Evolutionary conservation across 2,329 filamentous ascomycete species (phyloP), one percentile per base, ranked within the genome.

Genomic region (Chalara sp.): DNA sequence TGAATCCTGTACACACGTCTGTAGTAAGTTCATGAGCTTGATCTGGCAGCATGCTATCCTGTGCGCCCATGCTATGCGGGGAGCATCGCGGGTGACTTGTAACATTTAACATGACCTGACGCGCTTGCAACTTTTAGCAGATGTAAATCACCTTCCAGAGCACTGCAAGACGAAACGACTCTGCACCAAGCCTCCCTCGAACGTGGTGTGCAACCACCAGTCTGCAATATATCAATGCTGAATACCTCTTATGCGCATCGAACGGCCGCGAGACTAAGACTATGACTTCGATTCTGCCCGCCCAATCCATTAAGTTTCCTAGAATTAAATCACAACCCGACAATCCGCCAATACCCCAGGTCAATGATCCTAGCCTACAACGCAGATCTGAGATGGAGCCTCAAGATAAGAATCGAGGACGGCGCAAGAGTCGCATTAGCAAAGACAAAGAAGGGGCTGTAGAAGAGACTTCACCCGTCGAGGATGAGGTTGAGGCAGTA

Each of bases 241-340:
- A 21, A 21, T 43, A 21, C 41, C 28, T 29, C 6, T 32, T 33
- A 41, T 47, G 39, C 33, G 21, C 21, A 21, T 21, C 21, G 21
- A 21, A 21, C 21, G 21, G 21, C 21, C 2, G 21, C 4, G 29
- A 8, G 5, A 12, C 39, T 53, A 46, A 53, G 54, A 65, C 57
- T 59, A 65, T 65, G 63, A 65, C 61, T 64, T 63, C 62, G 29
- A 54, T 64, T 53, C 52, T 65, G n/a, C 47, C 57, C 52, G 57
- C 56, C 45, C 60, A 61, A 52, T 53, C 61, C 28, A 56, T 57
- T 33, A 52, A 50, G 30, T 61, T 64, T 46, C 31, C 58, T 48
- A 49, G 55, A 29, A 56, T 57, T 50, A 58, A 53, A 21, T 21
- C 21, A 21, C 21, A 21, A 21, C 21, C 3, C 21, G 21, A 21